A percentile compares a stretch with the other conserved stretches of the same genome.
Evolutionary conservation across 2,329 filamentous ascomycete genomes (phyloP).

Genomic region (Pseudopyrenochaeta lycopersici): DNA sequence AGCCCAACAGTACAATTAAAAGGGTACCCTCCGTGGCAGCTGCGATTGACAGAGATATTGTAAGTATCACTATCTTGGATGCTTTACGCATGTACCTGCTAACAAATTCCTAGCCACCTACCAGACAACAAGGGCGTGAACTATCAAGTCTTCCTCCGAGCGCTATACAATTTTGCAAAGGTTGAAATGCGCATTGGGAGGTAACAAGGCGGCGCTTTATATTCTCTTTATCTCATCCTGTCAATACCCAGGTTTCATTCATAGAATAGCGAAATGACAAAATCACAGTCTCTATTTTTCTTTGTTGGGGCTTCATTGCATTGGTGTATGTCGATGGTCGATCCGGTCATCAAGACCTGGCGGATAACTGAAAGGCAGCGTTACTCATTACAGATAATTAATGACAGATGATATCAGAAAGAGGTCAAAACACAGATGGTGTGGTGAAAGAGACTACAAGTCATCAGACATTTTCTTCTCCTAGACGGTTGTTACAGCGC

Average conservation of each 20-base stretch:
- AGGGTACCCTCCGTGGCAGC: constrained; percentile 96
- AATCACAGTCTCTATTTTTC: no score
- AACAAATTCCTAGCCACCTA: constrained; percentile 52
- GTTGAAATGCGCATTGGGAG: constrained; percentile 88
- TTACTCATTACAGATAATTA: no score
- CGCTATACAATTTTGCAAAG: constrained; percentile 81
- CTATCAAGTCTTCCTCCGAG: constrained; percentile 91
- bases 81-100: constrained; percentile 5
- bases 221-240: constrained; percentile 9
- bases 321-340: no score
- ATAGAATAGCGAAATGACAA: not conserved
- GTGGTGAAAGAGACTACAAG: no score
- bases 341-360: not conserved
- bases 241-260: constrained; percentile 25
- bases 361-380: not conserved
- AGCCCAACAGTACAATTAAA: constrained; percentile 82
- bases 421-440: no score
- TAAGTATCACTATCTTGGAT: no score
- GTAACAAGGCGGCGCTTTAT: constrained; percentile 40
- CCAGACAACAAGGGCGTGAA: constrained; percentile 83
- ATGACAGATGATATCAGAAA: not conserved
- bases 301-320: no score
- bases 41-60: constrained; percentile 94
- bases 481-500: no score
- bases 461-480: no score